These are phyloP conservation scores for Stevia rebaudiana DNA, from an alignment of 140 eudicot species.

Conservation along the genomic window DNA sequence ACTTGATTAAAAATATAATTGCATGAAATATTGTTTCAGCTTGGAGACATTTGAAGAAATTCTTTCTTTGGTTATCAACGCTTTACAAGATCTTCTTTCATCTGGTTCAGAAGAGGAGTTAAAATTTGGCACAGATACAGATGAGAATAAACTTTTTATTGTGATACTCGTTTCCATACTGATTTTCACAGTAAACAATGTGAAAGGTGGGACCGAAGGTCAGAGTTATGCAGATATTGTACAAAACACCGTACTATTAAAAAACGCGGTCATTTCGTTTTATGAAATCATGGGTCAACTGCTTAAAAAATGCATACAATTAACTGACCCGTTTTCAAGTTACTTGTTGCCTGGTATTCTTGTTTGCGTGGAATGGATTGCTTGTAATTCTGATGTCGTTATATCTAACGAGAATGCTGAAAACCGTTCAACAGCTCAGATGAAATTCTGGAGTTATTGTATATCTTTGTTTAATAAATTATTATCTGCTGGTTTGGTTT, in stretches of 20 bases:
- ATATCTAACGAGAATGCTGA: constrained; percentile 39
- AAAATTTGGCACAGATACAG: constrained; percentile 43
- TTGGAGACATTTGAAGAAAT: constrained; percentile 61
- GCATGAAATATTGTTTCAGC: constrained; percentile 25
- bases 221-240: constrained; percentile 57
- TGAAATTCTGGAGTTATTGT: constrained; percentile 41
- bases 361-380: constrained; percentile 54
- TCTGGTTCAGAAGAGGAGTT: constrained; percentile 44
- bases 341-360: constrained; percentile 50
- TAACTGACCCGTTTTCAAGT: constrained; percentile 44
- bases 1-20: neutral
- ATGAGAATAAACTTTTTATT: constrained; percentile 45
- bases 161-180: constrained; percentile 53
- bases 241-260: constrained; percentile 43
- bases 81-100: constrained; percentile 43
- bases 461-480: constrained; percentile 47
- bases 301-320: constrained; percentile 41
- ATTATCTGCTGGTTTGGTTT: constrained; percentile 30
- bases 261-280: constrained; percentile 39
- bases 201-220: constrained; percentile 45
- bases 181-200: constrained; percentile 45
- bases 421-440: constrained; percentile 30
- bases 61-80: constrained; percentile 38
- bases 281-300: constrained; percentile 43
- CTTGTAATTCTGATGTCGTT: constrained; percentile 45